Conservation (phyloP, 495 filamentous ascomycete genomes). For the Podospora pseudoanserina region DNA sequence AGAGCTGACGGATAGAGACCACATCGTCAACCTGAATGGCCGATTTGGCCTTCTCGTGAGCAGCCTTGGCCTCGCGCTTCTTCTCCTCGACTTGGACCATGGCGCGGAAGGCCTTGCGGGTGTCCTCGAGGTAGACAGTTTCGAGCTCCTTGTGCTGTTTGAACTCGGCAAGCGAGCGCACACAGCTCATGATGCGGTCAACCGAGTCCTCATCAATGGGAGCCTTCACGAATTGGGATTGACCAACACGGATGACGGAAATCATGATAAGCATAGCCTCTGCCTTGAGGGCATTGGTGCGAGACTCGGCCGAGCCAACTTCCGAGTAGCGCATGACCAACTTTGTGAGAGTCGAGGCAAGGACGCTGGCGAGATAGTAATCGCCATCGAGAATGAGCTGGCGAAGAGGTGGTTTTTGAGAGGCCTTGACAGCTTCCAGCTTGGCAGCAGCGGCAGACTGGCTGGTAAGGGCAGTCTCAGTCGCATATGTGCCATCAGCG, state of each 20-base stretch:
- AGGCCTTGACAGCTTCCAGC: conserved; percentile 93
- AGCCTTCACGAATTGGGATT: conserved; percentile 95
- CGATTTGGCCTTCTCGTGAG: conserved; percentile 85
- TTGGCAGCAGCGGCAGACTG: conserved; percentile 84
- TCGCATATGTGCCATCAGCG: conserved; percentile 95
- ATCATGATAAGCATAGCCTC: conserved; percentile 99
- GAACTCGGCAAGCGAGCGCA: conserved; percentile 90
- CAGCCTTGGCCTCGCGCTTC: conserved; percentile 89
- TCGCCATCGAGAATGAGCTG: conserved; percentile 96
- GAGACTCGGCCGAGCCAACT: conserved; percentile 78
- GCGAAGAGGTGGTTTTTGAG: conserved; percentile 91
- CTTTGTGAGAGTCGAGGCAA: conserved; percentile 93
- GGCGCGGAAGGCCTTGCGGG: conserved; percentile 91
- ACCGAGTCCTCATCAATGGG: conserved; percentile 97
- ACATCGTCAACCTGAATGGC: conserved; percentile 96
- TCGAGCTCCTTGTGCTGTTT: conserved; percentile 84
- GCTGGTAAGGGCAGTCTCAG: conserved; percentile 92
- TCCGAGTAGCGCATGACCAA: conserved; percentile 97
- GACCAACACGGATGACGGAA: conserved; percentile 93
- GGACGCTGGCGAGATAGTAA: conserved; percentile 92
- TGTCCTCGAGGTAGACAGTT: conserved; percentile 91
- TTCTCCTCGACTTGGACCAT: conserved; percentile 98
- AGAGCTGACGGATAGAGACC: conserved; percentile 84
- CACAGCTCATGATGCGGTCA: conserved; percentile 94
- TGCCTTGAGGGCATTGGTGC: conserved; percentile 90